Evolutionary conservation across 2,329 filamentous ascomycete species (phyloP).

Genomic region (Aspergillus novofumigatus): DNA sequence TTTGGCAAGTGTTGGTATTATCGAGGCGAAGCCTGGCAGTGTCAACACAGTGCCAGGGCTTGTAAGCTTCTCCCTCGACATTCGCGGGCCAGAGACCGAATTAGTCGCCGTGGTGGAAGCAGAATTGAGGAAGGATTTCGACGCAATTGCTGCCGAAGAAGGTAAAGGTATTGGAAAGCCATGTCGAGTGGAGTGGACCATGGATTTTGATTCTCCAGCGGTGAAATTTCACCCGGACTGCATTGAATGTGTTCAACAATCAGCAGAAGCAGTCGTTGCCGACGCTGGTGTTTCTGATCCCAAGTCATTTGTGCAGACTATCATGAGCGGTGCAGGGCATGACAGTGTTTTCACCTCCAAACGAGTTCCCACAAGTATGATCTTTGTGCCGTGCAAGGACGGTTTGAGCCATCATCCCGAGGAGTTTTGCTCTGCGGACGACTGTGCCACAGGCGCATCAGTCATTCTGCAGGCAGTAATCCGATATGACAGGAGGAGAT

Average conservation of each 20-base stretch:
- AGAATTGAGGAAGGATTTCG: conserved; percentile 56
- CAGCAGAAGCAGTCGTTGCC: conserved; percentile 56
- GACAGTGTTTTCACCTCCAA: conserved; percentile 60
- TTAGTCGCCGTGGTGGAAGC: conserved; percentile 56
- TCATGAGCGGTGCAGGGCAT: conserved; percentile 63
- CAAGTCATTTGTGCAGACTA: conserved; percentile 45
- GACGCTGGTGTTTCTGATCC: conserved; percentile 38
- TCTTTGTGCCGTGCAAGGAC: conserved; percentile 61
- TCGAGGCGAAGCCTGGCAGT: conserved; percentile 62
- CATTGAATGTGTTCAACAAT: conserved; percentile 59
- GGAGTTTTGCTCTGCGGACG: conserved; percentile 58
- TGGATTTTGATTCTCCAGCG: conserved; percentile 59
- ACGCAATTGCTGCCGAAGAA: conserved; percentile 54
- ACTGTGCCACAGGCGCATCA: conserved; percentile 54
- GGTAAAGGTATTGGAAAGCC: conserved; percentile 50
- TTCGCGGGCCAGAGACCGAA: conserved; percentile 56
- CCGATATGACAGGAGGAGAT: conserved; percentile 41
- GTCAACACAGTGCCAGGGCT: conserved; percentile 70
- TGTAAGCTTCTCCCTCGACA: conserved; percentile 65
- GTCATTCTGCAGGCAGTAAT: conserved; percentile 35
- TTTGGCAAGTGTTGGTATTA: conserved; percentile 66
- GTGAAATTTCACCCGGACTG: conserved; percentile 65
- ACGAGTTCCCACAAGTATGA: conserved; percentile 61
- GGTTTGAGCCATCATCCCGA: conserved; percentile 62
- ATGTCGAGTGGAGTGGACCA: conserved; percentile 54